Evolutionary conservation across 1,284 basidiomycete species (phyloP), one percentile per base, ranked within the genome.

Genomic region (Puccinia polysora): DNA sequence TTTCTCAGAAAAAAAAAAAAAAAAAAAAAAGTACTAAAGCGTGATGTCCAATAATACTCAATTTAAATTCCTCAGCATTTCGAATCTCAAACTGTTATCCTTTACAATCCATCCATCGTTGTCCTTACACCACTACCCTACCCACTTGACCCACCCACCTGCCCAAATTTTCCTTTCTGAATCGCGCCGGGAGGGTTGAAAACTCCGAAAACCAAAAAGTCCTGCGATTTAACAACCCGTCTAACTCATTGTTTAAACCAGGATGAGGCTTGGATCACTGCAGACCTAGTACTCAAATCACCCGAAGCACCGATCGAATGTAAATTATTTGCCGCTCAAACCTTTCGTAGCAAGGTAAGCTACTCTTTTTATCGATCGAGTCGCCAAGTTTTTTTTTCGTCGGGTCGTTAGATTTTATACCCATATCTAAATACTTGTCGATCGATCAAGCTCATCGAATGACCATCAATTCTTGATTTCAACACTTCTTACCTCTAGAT

Each of bases 251-350:
- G n/a, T n/a, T n/a, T n/a, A n/a, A n/a, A 45, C 53, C 85, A 97
- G 90, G 85, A 87, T 79, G 90, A 97, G 81, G 95, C 96, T 77
- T 99, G 96, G 96, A 84, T 88, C 76, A 91, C 90, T 59, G 95
- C 92, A 81, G 95, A 97, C 82, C 83, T 88, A 77, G 85, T 99
- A 74, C 86, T 99, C 70, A 86, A 89, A 72, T 86, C 88, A 2
- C 85, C 87, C 58, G 89, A 92, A 75, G 86, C 87, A 4, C 89
- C 92, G 1, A 80, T 85, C 59, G 86, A 91, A 73, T 90, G 91
- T 40, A 90, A 93, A 78, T 82, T 97, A 59, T 97, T 99, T 79
- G 92, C 94, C 18, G 92, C 95, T 0, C 96, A 98, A 81, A 98
- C 96, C 0, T 91, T 99, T 80, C 85, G 95, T 78, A 85, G 89